Evolutionary conservation across 192 early-diverging fungal species (phyloP).

Genomic region (Piromyces sp.): DNA sequence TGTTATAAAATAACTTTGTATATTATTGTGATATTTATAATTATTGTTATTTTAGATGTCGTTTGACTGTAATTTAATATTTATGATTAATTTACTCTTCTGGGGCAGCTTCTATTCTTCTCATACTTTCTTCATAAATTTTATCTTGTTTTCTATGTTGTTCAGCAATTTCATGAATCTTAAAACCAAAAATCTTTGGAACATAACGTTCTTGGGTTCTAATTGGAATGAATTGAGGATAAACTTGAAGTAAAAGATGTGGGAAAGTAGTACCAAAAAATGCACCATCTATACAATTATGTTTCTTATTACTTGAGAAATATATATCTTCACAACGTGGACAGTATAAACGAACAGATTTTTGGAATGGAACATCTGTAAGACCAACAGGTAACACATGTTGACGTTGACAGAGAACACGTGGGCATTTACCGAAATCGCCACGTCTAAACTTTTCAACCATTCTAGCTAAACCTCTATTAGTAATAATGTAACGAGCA

Average conservation of each 20-base stretch:
- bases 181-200: conserved; percentile 97
- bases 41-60: no score
- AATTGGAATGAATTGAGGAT: conserved; percentile 59
- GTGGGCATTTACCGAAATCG: conserved; percentile 92
- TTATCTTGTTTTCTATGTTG: conserved; percentile 85
- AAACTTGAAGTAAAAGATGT: conserved; percentile 86
- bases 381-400: conserved; percentile 78
- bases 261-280: conserved; percentile 94
- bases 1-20: no score
- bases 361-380: conserved; percentile 63
- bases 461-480: conserved; percentile 84
- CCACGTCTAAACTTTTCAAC: conserved; percentile 84
- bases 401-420: conserved; percentile 80
- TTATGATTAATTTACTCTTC: neutral
- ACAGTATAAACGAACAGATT: conserved; percentile 89
- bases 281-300: conserved; percentile 79
- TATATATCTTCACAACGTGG: conserved; percentile 93
- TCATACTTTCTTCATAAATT: conserved; percentile 50
- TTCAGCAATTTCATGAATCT: conserved; percentile 67
- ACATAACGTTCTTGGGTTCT: conserved; percentile 70
- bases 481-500: conserved; percentile 85
- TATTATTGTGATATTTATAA: no score
- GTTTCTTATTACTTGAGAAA: conserved; percentile 69
- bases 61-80: no score
- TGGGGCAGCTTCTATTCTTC: conserved; percentile 3